These are phyloP conservation scores for Petunia secreta DNA, from an alignment of 257 asterid species.

Conservation along the genomic window DNA sequence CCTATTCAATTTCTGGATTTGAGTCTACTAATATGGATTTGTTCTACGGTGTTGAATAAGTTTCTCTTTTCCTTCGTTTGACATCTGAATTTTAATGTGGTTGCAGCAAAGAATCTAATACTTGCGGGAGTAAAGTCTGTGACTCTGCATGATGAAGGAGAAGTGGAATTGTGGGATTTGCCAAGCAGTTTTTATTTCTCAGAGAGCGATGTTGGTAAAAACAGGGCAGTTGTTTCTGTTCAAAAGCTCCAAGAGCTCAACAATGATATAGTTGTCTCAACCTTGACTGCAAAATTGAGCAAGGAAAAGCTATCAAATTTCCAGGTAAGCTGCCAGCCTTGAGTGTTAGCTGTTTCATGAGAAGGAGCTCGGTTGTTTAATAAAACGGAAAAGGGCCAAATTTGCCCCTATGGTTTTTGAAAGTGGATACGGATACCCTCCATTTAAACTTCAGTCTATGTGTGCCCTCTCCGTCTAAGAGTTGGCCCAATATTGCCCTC, in stretches of 20 bases:
- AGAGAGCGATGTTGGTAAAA: slow-evolving; percentile 83
- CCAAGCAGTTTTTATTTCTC: slow-evolving; percentile 85
- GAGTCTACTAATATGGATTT: not conserved
- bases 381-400: not conserved
- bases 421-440: no score
- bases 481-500: no score
- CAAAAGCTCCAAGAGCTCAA: slow-evolving; percentile 92
- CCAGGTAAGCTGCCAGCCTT: slow-evolving; percentile 52
- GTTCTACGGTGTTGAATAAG: not conserved
- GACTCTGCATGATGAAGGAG: slow-evolving; percentile 86
- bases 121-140: slow-evolving; percentile 98
- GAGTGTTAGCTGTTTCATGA: not conserved
- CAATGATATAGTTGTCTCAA: slow-evolving; percentile 75
- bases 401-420: no score
- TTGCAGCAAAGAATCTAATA: slow-evolving; percentile 88
- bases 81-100: slow-evolving; percentile 26
- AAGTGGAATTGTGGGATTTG: slow-evolving; percentile 87
- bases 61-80: slow-evolving; percentile 24
- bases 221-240: slow-evolving; percentile 84
- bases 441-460: no score
- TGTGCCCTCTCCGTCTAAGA: no score
- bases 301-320: slow-evolving; percentile 71
- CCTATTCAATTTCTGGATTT: not conserved
- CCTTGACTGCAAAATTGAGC: slow-evolving; percentile 68
- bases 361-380: not conserved